Evolutionary conservation across 2,329 filamentous ascomycete species (phyloP).

Genomic region (Phialophora macrospora): DNA sequence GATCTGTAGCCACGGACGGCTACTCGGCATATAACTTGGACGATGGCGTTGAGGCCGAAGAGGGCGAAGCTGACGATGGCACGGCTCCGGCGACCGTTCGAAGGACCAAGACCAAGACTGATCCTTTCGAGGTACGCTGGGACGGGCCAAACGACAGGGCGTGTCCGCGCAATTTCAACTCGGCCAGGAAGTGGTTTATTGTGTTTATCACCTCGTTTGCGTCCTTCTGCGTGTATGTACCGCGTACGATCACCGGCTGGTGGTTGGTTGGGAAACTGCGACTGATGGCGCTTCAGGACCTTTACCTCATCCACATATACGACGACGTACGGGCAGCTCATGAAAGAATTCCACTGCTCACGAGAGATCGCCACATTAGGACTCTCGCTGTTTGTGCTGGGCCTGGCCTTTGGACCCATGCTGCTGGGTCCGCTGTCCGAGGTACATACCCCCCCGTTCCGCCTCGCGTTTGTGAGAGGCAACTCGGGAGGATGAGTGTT

Average conservation of each 20-base stretch:
- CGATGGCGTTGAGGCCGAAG: background rate
- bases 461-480: background rate
- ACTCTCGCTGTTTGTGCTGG: slow-evolving; percentile 56
- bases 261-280: background rate
- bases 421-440: slow-evolving; percentile 48
- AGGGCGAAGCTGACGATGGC: slow-evolving; percentile 57
- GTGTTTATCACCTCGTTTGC: slow-evolving; percentile 73
- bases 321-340: slow-evolving; percentile 76
- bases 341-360: slow-evolving; percentile 52
- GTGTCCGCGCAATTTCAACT: slow-evolving; percentile 72
- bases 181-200: slow-evolving; percentile 74
- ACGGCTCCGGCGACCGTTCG: slow-evolving; percentile 1
- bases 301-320: slow-evolving; percentile 85
- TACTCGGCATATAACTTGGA: slow-evolving; percentile 17
- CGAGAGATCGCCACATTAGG: slow-evolving; percentile 54
- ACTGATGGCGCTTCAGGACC: slow-evolving; percentile 51
- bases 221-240: slow-evolving; percentile 71
- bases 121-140: slow-evolving; percentile 66
- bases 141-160: slow-evolving; percentile 73
- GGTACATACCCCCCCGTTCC: background rate
- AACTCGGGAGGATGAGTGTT: background rate
- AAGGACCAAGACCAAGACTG: slow-evolving; percentile 10
- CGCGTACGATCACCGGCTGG: background rate
- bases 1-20: slow-evolving; percentile 23
- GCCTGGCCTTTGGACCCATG: slow-evolving; percentile 65